Conservation (phyloP, 768 basidiomycete genomes). For the Auricularia heimuer region DNA sequence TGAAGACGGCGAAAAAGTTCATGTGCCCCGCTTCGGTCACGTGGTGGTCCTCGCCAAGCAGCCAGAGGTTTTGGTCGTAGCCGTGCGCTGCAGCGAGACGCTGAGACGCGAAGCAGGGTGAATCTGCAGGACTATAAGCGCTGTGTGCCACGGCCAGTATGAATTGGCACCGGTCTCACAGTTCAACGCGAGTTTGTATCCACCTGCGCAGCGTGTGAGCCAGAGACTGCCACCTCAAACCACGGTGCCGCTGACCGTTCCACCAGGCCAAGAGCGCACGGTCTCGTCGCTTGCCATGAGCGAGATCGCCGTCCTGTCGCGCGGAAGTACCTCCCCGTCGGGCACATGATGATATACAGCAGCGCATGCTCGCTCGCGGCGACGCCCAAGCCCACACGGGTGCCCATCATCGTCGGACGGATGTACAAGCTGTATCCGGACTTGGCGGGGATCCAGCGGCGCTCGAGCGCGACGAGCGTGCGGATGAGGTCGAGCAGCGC, state of each 20-base stretch:
- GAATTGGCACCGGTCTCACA: slow-evolving; percentile 13
- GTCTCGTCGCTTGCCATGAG: slow-evolving; percentile 65
- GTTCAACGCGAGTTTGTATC: slow-evolving; percentile 54
- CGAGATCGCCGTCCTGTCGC: slow-evolving; percentile 42
- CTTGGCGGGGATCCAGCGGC: slow-evolving; percentile 73
- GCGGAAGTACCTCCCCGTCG: slow-evolving; percentile 43
- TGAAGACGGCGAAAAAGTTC: slow-evolving; percentile 69
- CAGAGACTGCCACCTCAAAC: background rate
- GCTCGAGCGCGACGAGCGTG: slow-evolving; percentile 57
- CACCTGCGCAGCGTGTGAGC: slow-evolving; percentile 20
- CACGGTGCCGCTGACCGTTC: slow-evolving; percentile 29
- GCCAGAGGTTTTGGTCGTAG: slow-evolving; percentile 73
- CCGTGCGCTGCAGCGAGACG: slow-evolving; percentile 53
- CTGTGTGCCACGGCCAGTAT: background rate
- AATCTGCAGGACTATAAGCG: slow-evolving; percentile 16
- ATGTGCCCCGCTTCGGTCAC: slow-evolving; percentile 57
- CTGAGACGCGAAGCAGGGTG: slow-evolving; percentile 54
- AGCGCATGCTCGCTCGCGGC: slow-evolving; percentile 69
- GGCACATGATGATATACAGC: slow-evolving; percentile 77
- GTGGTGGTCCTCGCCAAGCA: slow-evolving; percentile 49
- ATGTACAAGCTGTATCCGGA: slow-evolving; percentile 80
- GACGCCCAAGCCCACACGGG: slow-evolving; percentile 37
- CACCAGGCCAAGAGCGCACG: slow-evolving; percentile 79
- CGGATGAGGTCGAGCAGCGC: slow-evolving; percentile 45
- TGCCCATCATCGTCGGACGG: slow-evolving; percentile 62